A percentile compares a stretch with the other conserved stretches of the same genome.
Conservation (phyloP, 352 stramenopile species). For the Blastocystis sp. region DNA sequence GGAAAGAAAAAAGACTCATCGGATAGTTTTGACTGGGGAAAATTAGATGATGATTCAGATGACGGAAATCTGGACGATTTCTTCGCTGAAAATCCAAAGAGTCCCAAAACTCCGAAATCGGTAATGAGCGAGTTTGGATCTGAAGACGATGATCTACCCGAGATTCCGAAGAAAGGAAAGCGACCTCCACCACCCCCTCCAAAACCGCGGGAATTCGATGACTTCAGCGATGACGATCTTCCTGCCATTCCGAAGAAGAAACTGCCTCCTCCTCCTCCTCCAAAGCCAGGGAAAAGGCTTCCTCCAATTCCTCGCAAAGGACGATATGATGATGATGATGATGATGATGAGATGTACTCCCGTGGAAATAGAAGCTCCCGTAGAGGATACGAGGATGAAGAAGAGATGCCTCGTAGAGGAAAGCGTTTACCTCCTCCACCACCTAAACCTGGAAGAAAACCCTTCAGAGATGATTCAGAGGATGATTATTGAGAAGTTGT, state of each 20-base stretch:
- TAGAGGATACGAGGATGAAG: neutral
- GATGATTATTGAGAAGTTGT: neutral
- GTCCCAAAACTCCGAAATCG: neutral
- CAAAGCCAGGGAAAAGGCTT: neutral
- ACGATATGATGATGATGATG: neutral
- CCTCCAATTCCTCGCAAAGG: neutral
- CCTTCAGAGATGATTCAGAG: neutral
- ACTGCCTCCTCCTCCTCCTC: neutral
- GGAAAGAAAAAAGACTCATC: neutral
- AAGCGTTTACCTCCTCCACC: conserved; percentile 14
- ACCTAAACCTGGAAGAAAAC: conserved; percentile 23
- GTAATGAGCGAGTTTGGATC: neutral
- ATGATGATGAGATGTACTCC: neutral
- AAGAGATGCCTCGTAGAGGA: neutral
- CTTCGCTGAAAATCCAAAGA: neutral
- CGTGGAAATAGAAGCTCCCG: neutral
- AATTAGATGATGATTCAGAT: neutral
- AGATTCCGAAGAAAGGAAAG: neutral
- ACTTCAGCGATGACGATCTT: neutral
- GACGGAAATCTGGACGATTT: neutral
- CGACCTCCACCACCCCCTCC: neutral
- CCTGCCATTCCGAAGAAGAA: neutral
- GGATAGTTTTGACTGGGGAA: neutral
- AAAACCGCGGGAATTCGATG: neutral
- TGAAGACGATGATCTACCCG: neutral